Conservation (phyloP, 371 early-diverging fungal genomes). For the Rhizopus microsporus region DNA sequence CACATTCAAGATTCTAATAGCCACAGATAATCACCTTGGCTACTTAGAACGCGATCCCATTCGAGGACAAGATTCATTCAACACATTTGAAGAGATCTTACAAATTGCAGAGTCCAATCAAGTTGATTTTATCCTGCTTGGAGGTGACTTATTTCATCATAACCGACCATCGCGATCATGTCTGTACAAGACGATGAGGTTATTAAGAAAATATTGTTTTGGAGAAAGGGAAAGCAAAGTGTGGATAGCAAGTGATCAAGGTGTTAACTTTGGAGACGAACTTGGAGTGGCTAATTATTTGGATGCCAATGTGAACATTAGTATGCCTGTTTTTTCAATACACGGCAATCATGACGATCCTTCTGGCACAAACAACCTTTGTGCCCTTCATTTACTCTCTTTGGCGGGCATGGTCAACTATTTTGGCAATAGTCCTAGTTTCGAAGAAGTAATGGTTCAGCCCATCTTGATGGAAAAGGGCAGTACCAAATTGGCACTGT, state of each 20-base stretch:
- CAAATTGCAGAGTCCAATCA: conserved; percentile 68
- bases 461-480: conserved; percentile 91
- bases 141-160: conserved; percentile 99
- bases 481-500: conserved; percentile 78
- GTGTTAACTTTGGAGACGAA: conserved; percentile 70
- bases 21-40: conserved; percentile 99
- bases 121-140: conserved; percentile 96
- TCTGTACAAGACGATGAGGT: conserved; percentile 72
- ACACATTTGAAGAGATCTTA: conserved; percentile 95
- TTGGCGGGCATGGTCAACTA: conserved; percentile 92
- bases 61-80: conserved; percentile 90
- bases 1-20: conserved; percentile 64
- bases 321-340: conserved; percentile 94
- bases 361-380: conserved; percentile 79
- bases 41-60: conserved; percentile 95
- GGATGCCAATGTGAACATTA: conserved; percentile 88
- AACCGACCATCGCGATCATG: conserved; percentile 92
- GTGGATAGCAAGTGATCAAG: conserved; percentile 76
- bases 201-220: conserved; percentile 84
- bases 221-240: conserved; percentile 79
- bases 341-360: conserved; percentile 99
- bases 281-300: conserved; percentile 78
- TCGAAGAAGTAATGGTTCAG: conserved; percentile 77
- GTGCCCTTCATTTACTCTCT: conserved; percentile 87
- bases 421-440: conserved; percentile 81